Base-by-base conservation (phyloP, 148 eudicot species). In the Nepenthes mirabilis region DNA sequence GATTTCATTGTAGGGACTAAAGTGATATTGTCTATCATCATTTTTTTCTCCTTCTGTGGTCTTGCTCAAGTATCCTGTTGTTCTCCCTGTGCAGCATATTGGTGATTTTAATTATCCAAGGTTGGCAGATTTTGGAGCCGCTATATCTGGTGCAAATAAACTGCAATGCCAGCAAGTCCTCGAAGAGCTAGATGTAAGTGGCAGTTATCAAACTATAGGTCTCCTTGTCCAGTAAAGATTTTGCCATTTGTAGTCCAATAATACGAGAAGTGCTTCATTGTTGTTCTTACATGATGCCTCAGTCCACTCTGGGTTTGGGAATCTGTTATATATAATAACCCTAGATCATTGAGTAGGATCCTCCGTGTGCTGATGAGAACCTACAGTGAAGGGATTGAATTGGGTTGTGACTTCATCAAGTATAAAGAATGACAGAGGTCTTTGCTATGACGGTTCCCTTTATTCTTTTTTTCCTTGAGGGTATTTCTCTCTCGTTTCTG, bases 71-170 rank as follows among this genome's bases (percentile, higher is more conserved):
- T 55, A 52, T 34, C 60, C 52, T 57, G 11, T 34, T 43, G 34
- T 67, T 66, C 55, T 52, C 47, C 62, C 51, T 65, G 35, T 79
- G 74, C 89, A 89, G 99, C 97, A 94, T 75, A 72, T 94, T 43
- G 99, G 95, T 55, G 99, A 89, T 73, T 94, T 94, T 64, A 86
- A 83, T 66, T 84, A 89, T 77, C 88, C 97, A 55, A 86, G 91
- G 68, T 75, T 94, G 70, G 97, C 99, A 55, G 99, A 94, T 84
- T 94, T 89, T 86, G 97, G 99, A 66, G 97, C 99, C 35, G 97
- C 97, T 74, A 94, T 94, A 76, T 94, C 97, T 69, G 99, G 95
- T 49, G 95, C 87, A 45, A 82, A 86, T 65, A 86, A 85, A 70
- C 48, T 37, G 2, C 95, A 84, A 57, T 83, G 87, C 69, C 99